Conservation (phyloP, 805 yeast species). For the Yamadazyma phyllophila region DNA sequence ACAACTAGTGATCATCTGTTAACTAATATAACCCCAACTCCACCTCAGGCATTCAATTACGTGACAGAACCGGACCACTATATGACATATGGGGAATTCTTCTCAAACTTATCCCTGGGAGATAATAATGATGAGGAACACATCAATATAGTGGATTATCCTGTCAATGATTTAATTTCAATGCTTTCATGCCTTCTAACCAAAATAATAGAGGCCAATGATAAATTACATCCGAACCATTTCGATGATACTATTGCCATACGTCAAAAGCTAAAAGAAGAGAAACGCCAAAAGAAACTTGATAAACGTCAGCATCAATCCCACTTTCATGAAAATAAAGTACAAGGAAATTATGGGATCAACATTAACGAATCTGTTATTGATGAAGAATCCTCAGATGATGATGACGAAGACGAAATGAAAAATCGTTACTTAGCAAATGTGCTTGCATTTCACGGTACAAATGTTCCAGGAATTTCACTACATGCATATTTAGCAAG, state of each 20-base stretch:
- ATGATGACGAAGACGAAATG: slow-evolving; percentile 41
- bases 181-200: slow-evolving; percentile 86
- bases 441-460: slow-evolving; percentile 90
- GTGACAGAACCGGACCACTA: slow-evolving; percentile 38
- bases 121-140: slow-evolving; percentile 42
- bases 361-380: slow-evolving; percentile 7
- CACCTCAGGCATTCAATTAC: slow-evolving; percentile 6
- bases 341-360: slow-evolving; percentile 7
- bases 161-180: slow-evolving; percentile 72
- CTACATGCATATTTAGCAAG: slow-evolving; percentile 86
- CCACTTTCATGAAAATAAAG: background rate
- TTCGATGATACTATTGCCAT: slow-evolving; percentile 46
- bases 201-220: slow-evolving; percentile 88
- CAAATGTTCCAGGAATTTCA: slow-evolving; percentile 93
- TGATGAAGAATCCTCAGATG: slow-evolving; percentile 21
- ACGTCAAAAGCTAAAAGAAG: slow-evolving; percentile 36
- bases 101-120: slow-evolving; percentile 23
- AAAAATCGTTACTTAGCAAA: slow-evolving; percentile 57
- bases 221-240: slow-evolving; percentile 70
- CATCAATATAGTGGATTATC: slow-evolving; percentile 76
- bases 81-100: slow-evolving; percentile 42
- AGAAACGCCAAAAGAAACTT: slow-evolving; percentile 26
- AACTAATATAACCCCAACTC: slow-evolving; percentile 5
- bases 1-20: slow-evolving; percentile 9
- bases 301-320: slow-evolving; percentile 15